Base-by-base conservation (phyloP, 345 rosid species). In the Citropsis articulata region DNA sequence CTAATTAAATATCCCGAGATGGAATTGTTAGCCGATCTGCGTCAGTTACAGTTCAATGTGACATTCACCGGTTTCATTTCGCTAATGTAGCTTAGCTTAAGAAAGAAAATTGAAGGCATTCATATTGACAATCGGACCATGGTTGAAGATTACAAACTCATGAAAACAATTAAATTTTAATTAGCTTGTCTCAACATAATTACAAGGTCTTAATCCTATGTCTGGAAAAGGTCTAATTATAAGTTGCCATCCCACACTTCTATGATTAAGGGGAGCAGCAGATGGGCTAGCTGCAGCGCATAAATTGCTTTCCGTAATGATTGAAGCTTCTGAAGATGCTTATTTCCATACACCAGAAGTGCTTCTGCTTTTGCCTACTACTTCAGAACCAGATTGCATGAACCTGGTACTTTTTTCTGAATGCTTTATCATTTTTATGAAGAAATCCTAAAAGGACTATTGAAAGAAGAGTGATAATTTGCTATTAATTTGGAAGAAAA, bases 1-100 rank as follows among this genome's bases (percentile, higher is more conserved):
- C 22, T 63, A 79, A 75, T 81, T 81, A 77, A 79, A 75, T 68
- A 53, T 78, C 78, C 53, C 42, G 2, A 38, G 87, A 80, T 69
- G 69, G 81, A 81, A 62, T 72, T 73, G 72, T 50, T 53, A 4
- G 10, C 55, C 33, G 65, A 65, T 71, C 66, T 56, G 65, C 21
- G 30, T 50, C 25, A 50, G 33, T 75, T 31, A 5, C 31, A 45
- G 13, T 63, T 33, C 19, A 10, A 10, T 42, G 45, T 64, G 62
- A 66, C 78, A 55, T 9, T 64, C 7, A 24, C 50, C 5, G 4
- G 18, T 31, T 33, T 55, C 35, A 10, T 69, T 56, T 35, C 27
- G 66, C 66, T 56, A 67, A 56, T 38, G 56, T 67, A 18, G 65
- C 64, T 76, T 48, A 9, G 30, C 1, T 63, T 30, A 64, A 24